These are phyloP conservation scores for Hermanozyma aechmeae DNA, from an alignment of 805 yeast species.

Conservation along the genomic window DNA sequence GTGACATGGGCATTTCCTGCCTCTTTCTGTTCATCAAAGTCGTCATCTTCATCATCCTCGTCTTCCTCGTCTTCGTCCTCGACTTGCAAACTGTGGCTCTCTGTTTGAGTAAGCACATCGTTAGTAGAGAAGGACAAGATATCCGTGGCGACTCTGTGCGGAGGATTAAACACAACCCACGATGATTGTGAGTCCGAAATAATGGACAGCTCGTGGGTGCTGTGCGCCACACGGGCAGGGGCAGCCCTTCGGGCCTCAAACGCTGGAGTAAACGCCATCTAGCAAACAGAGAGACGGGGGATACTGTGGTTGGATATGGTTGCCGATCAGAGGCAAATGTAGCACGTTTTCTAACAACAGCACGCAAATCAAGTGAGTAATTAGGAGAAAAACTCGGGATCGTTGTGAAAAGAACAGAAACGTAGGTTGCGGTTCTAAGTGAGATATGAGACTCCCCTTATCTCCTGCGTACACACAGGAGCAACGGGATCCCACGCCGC, in stretches of 20 bases:
- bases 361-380: too few species aligned
- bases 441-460: too few species aligned
- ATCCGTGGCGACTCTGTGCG: constrained; percentile 7
- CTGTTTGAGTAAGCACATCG: constrained; percentile 6
- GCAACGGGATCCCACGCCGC: too few species aligned
- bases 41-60: constrained; percentile 1
- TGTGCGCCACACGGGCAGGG: constrained; percentile 4
- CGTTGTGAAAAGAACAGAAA: too few species aligned
- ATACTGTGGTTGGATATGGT: too few species aligned
- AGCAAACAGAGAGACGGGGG: too few species aligned
- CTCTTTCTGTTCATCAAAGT: not conserved
- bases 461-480: too few species aligned
- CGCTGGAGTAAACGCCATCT: constrained; percentile 10
- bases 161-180: constrained; percentile 12
- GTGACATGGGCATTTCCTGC: not conserved
- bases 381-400: too few species aligned
- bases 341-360: too few species aligned
- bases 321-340: too few species aligned
- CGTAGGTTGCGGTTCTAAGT: too few species aligned
- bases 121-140: constrained; percentile 10
- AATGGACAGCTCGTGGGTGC: constrained; percentile 6
- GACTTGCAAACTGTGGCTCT: not conserved
- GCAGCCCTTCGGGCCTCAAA: constrained; percentile 6
- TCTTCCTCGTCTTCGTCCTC: constrained; percentile 5
- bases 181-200: constrained; percentile 11